Conservation (phyloP, 2,329 filamentous ascomycete genomes). For the Neoascochyta sp. region DNA sequence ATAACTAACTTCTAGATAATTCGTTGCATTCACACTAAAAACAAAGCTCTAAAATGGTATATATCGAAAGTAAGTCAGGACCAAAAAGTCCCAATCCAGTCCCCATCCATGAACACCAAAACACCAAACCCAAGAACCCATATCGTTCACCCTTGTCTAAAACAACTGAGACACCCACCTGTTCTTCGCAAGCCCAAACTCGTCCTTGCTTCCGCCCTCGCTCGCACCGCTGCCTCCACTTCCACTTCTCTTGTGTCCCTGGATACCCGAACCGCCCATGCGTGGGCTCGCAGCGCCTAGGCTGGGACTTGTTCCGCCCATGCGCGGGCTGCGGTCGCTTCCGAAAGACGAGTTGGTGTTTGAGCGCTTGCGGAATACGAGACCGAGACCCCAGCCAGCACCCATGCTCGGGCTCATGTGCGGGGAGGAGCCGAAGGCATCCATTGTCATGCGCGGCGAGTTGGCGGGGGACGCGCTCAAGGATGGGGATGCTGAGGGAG, state of each 20-base stretch:
- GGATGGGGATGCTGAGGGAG: conserved; percentile 2
- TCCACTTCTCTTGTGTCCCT: conserved; percentile 6
- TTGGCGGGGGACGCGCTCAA: conserved; percentile 4
- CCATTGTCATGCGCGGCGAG: conserved; percentile 5
- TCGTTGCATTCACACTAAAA: no score
- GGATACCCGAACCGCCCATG: conserved; percentile 2
- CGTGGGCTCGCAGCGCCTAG: conserved; percentile 4
- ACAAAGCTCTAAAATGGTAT: no score
- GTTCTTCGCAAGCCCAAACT: conserved; percentile 7
- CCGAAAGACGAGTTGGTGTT: conserved; percentile 4
- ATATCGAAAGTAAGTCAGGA: no score
- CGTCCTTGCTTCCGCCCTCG: conserved; percentile 1
- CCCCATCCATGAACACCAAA: no score
- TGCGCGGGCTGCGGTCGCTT: conserved; percentile 8
- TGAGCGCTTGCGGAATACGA: conserved; percentile 7
- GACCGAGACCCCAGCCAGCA: conserved; percentile 6
- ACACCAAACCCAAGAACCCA: background rate
- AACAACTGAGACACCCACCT: conserved; percentile 3
- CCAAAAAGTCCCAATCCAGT: no score
- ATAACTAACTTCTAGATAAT: no score
- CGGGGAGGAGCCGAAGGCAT: conserved; percentile 2
- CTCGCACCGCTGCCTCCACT: conserved; percentile 4
- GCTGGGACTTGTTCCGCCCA: conserved; percentile 5
- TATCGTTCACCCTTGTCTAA: background rate
- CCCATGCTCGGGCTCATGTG: conserved; percentile 7